phyloP scores from a whole-genome alignment of 306 rosid genomes.

The Inga leiocalycina region DNA sequence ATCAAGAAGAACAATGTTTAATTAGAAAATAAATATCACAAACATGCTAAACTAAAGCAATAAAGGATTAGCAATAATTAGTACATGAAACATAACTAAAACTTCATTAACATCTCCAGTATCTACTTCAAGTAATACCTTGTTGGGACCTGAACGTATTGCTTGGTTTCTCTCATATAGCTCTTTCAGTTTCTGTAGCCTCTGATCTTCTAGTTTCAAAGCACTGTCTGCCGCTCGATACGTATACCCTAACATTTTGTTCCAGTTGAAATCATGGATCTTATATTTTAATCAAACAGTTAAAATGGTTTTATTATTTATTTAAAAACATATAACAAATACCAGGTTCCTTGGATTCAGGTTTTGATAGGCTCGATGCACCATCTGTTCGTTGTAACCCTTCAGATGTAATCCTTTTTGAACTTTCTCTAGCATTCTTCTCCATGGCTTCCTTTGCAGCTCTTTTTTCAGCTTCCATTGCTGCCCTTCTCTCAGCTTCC shows the following conservation, averaged over 20 bases:
- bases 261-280: constrained; percentile 17
- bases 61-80: constrained; percentile 21
- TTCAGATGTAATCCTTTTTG: constrained; percentile 25
- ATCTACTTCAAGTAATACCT: constrained; percentile 54
- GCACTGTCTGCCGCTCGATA: constrained; percentile 69
- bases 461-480: constrained; percentile 60
- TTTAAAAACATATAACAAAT: constrained; percentile 35
- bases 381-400: constrained; percentile 29
- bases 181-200: constrained; percentile 69
- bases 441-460: constrained; percentile 58
- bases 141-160: constrained; percentile 52
- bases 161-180: constrained; percentile 54
- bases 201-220: constrained; percentile 63
- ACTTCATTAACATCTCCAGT: constrained; percentile 18
- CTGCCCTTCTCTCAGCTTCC: constrained; percentile 76
- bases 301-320: background rate
- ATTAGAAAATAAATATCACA: background rate
- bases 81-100: constrained; percentile 17
- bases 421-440: constrained; percentile 47
- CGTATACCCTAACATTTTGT: constrained; percentile 53
- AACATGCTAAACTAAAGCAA: constrained; percentile 11
- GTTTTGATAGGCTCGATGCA: constrained; percentile 37
- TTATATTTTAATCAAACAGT: no score
- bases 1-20: constrained; percentile 16
- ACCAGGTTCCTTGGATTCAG: constrained; percentile 42